Conservation (phyloP, 2,329 filamentous ascomycete species). For the Stemphylium beticola region DNA sequence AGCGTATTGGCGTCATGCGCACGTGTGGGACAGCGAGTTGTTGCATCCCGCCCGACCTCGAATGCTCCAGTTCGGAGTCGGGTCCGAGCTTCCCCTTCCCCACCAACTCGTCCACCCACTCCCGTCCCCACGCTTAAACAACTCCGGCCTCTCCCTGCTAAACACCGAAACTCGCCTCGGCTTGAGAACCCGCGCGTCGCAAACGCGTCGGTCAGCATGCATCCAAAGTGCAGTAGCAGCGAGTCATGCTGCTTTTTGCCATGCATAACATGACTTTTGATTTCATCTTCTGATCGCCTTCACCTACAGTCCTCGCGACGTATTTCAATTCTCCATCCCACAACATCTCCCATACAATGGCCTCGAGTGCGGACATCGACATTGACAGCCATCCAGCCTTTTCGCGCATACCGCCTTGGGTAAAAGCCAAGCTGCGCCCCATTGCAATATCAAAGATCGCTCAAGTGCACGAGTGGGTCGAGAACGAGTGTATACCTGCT, state of each 20-base stretch:
- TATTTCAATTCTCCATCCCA: not conserved
- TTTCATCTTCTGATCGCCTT: constrained; percentile 4
- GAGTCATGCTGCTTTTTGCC: constrained; percentile 22
- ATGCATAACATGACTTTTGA: constrained; percentile 9
- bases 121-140: constrained; percentile 28
- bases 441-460: constrained; percentile 53
- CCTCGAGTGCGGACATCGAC: constrained; percentile 24
- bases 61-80: not conserved
- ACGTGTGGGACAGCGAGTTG: constrained; percentile 3
- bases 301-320: not conserved
- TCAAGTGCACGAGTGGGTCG: constrained; percentile 53
- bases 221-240: constrained; percentile 16
- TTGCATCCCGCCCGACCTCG: not conserved
- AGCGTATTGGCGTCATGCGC: not conserved
- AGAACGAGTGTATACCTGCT: constrained; percentile 53
- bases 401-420: constrained; percentile 51
- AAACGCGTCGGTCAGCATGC: constrained; percentile 11
- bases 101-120: too few species aligned
- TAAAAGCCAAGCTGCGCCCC: constrained; percentile 58
- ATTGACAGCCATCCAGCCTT: constrained; percentile 47
- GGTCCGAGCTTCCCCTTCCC: constrained; percentile 10
- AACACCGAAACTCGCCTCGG: constrained; percentile 10
- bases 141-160: constrained; percentile 28
- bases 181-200: constrained; percentile 19
- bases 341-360: constrained; percentile 16